Percentiles rank a stretch among this genome's conserved stretches.
These are phyloP conservation scores for Phylloporus rhodoxanthus DNA, from an alignment of 768 basidiomycete genomes.

Conservation along the genomic window DNA sequence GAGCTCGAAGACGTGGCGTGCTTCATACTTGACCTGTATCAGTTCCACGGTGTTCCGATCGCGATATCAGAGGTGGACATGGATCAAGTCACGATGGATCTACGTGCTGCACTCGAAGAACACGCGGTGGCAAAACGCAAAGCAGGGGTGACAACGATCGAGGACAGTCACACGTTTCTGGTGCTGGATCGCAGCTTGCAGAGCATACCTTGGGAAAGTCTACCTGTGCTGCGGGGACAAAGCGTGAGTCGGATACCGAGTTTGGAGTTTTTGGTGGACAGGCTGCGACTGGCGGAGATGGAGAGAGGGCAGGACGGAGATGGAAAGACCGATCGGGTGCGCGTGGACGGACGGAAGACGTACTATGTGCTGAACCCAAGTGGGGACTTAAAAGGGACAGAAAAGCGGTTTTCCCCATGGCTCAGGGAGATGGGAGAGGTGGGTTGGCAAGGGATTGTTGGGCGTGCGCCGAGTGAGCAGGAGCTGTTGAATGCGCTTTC, in stretches of 20 bases:
- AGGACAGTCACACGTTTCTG: slow-evolving; percentile 77
- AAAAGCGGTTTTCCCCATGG: slow-evolving; percentile 79
- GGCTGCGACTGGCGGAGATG: slow-evolving; percentile 57
- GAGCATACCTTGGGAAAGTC: slow-evolving; percentile 91
- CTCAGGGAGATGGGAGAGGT: slow-evolving; percentile 58
- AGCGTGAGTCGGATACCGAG: slow-evolving; percentile 93
- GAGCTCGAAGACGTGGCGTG: slow-evolving; percentile 94
- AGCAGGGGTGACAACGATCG: slow-evolving; percentile 21
- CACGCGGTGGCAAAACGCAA: slow-evolving; percentile 40
- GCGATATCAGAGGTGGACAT: slow-evolving; percentile 90
- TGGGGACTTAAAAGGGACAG: slow-evolving; percentile 80
- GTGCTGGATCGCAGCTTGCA: slow-evolving; percentile 87
- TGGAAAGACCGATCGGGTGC: slow-evolving; percentile 39
- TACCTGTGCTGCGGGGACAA: slow-evolving; percentile 76
- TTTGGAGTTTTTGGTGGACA: slow-evolving; percentile 80
- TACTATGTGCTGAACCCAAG: slow-evolving; percentile 90
- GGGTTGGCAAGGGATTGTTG: slow-evolving; percentile 83
- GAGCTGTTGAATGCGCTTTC: slow-evolving; percentile 71
- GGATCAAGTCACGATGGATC: slow-evolving; percentile 82
- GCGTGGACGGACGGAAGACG: slow-evolving; percentile 61
- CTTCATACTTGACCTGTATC: slow-evolving; percentile 90
- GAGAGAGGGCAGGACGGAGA: slow-evolving; percentile 25
- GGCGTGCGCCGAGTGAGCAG: slow-evolving; percentile 73
- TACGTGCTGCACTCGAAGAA: slow-evolving; percentile 73
- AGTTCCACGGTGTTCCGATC: slow-evolving; percentile 85